These are phyloP conservation scores for Backusella australiensis DNA, from an alignment of 192 early-diverging fungal genomes.

Conservation along the genomic window DNA sequence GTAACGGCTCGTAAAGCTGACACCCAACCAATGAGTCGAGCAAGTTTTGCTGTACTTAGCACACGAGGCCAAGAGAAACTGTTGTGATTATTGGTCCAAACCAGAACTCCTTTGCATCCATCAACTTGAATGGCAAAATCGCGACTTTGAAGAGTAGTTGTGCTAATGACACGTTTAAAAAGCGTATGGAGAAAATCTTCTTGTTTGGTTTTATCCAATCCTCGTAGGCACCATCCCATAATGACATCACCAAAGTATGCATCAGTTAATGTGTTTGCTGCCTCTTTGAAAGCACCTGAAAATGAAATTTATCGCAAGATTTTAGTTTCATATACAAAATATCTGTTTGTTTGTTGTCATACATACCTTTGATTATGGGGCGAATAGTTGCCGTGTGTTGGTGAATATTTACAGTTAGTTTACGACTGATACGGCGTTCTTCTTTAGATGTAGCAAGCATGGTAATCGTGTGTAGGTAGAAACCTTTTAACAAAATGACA, in stretches of 20 bases:
- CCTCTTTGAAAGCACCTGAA: slow-evolving; percentile 33
- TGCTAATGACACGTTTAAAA: slow-evolving; percentile 26
- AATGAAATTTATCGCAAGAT: neutral
- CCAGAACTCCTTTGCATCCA: slow-evolving; percentile 32
- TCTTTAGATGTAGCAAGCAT: neutral
- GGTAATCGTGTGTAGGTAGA: neutral
- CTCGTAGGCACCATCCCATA: slow-evolving; percentile 15
- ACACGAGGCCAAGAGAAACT: slow-evolving; percentile 10
- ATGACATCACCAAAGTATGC: slow-evolving; percentile 22
- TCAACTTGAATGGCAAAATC: slow-evolving; percentile 39
- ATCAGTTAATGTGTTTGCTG: slow-evolving; percentile 22
- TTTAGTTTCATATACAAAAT: neutral
- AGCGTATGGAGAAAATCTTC: neutral
- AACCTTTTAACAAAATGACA: neutral
- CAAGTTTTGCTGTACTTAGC: slow-evolving; percentile 17
- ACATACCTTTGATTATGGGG: slow-evolving; percentile 29
- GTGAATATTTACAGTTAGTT: slow-evolving; percentile 28
- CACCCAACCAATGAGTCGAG: slow-evolving; percentile 16
- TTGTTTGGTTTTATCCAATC: slow-evolving; percentile 6
- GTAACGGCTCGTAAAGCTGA: slow-evolving; percentile 14
- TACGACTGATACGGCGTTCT: slow-evolving; percentile 12
- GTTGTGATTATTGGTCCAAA: slow-evolving; percentile 18
- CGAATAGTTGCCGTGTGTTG: slow-evolving; percentile 16
- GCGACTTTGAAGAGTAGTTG: slow-evolving; percentile 19
- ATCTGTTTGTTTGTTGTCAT: neutral